Evolutionary conservation across 495 filamentous ascomycete genomes (phyloP), one percentile per base, ranked within the genome.

Genomic region (Podospora pseudoanserina): DNA sequence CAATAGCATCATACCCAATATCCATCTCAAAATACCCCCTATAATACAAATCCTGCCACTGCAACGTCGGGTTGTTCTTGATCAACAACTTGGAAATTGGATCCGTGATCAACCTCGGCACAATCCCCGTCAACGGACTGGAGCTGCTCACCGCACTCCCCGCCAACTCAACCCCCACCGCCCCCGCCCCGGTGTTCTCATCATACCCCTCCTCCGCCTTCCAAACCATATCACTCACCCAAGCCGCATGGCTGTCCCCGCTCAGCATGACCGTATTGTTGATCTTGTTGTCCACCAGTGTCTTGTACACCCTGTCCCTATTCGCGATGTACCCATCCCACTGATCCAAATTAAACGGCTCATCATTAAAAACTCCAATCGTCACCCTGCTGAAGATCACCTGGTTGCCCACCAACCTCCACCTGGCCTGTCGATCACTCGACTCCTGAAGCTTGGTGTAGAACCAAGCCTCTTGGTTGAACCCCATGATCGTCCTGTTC

Each of bases 11-110:
- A 69, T 84, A 83, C n/a, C 77, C 75, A 7, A 89, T 67, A 63
- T 80, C 76, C 56, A 89, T 70, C 63, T 86, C 83, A 71, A 86
- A 90, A 65, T 88, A 88, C 1, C 86, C 89, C 30, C 88, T 80
- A 72, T 91, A 91, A 72, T 86, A 90, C 54, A 86, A 75, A 68
- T 91, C 89, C 69, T 87, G 84, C 88, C 89, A 91, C 74, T 89
- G 86, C 66, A 91, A 79, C 71, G 87, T 85, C 26, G 74, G 70
- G 71, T 89, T 91, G 18, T 79, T 77, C 13, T 66, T 73, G 28
- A 87, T 79, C 30, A 86, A 80, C 49, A 76, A 78, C 26, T 77
- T 32, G 11, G 80, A 78, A 3, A 53, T n/a, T 32, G 5, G 13
- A 5, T 72, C 65, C 16, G 64, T 60, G 0, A 58, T 5, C 5